phyloP scores from a whole-genome alignment of 495 filamentous ascomycete genomes.

The Amphirosellinia nigrospora region DNA sequence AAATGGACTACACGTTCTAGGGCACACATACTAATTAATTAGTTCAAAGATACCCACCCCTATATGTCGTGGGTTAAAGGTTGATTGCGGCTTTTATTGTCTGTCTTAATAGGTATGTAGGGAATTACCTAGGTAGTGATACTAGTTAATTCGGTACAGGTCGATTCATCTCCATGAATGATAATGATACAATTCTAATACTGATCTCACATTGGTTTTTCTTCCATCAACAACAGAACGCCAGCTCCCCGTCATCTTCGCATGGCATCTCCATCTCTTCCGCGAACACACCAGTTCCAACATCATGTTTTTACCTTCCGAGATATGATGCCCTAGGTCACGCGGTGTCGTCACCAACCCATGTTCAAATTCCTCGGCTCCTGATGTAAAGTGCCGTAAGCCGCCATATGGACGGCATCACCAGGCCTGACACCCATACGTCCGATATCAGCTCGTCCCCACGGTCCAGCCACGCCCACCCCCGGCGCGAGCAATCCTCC shows the following conservation, averaged over 20 bases:
- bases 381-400: constrained; percentile 31
- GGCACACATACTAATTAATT: not conserved
- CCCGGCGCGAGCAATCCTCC: not conserved
- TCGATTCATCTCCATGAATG: constrained; percentile 1
- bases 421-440: constrained; percentile 6
- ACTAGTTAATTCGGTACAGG: constrained; percentile 8
- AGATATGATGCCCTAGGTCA: not conserved
- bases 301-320: not conserved
- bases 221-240: constrained; percentile 2
- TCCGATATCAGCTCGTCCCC: not conserved
- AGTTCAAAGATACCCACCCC: constrained; percentile 22
- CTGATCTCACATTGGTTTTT: constrained; percentile 5
- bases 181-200: constrained; percentile 31
- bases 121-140: constrained; percentile 27
- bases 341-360: constrained; percentile 1
- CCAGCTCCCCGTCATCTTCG: not conserved
- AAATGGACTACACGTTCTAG: not conserved
- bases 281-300: not conserved
- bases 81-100: constrained; percentile 6
- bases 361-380: constrained; percentile 8
- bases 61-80: not conserved
- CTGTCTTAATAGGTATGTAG: constrained; percentile 18
- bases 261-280: not conserved
- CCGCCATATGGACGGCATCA: constrained; percentile 26
- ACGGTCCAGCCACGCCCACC: not conserved